These are phyloP conservation scores for Phytomonas sp. DNA, from an alignment of 208 protist species.

Conservation along the genomic window DNA sequence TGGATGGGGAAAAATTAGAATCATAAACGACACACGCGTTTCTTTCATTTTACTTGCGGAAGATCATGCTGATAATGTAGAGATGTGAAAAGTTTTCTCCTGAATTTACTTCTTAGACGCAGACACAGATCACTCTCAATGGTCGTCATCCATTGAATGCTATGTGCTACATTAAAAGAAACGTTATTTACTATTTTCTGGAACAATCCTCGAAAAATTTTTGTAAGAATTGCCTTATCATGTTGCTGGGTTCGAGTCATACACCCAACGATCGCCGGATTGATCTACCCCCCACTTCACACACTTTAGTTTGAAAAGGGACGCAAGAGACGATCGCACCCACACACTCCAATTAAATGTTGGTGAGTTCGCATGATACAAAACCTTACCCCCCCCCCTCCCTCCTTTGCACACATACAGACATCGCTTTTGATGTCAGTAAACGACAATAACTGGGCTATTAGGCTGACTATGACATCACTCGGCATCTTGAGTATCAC, in stretches of 20 bases:
- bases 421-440: not conserved
- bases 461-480: not conserved
- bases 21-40: not conserved
- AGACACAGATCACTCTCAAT: not conserved
- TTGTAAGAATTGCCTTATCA: not conserved
- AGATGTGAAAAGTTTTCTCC: not conserved
- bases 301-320: not conserved
- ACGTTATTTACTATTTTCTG: not conserved
- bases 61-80: not conserved
- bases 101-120: not conserved
- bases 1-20: not conserved
- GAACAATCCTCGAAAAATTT: not conserved
- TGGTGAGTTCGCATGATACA: not conserved
- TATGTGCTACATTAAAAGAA: not conserved
- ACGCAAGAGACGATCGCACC: not conserved
- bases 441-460: not conserved
- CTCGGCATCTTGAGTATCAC: not conserved
- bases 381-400: not conserved
- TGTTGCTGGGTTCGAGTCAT: not conserved
- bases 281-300: not conserved
- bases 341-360: not conserved
- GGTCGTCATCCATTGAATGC: not conserved
- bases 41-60: not conserved
- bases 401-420: not conserved
- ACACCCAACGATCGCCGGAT: not conserved